Evolutionary conservation across 441 rosid species (phyloP).

Genomic region (Pelargonium exstipulatum): DNA sequence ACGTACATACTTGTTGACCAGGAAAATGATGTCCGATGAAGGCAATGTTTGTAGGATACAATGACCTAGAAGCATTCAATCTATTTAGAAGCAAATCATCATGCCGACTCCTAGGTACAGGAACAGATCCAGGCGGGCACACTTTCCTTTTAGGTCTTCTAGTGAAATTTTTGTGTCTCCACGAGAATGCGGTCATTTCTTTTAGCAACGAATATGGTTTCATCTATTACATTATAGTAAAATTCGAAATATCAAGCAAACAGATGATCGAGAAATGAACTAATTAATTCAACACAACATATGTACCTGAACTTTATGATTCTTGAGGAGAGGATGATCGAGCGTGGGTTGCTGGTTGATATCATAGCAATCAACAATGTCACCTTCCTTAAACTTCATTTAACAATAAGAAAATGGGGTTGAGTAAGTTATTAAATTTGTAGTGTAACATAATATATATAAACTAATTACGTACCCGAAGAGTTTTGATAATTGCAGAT

Average conservation of each 20-base stretch:
- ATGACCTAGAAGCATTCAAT: neutral
- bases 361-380: slow-evolving; percentile 14
- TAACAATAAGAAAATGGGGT: neutral
- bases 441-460: no score
- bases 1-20: no score
- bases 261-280: no score
- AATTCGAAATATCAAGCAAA: no score
- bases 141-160: neutral
- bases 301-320: slow-evolving; percentile 5
- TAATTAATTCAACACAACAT: neutral
- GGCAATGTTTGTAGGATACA: neutral
- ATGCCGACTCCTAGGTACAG: neutral
- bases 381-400: slow-evolving; percentile 5
- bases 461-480: no score
- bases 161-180: neutral
- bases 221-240: neutral
- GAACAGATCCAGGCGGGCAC: slow-evolving; percentile 9
- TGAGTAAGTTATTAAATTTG: no score
- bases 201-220: neutral
- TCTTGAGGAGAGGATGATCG: slow-evolving; percentile 14
- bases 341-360: slow-evolving; percentile 5
- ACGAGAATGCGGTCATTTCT: neutral
- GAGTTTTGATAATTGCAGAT: no score
- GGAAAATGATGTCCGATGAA: neutral
- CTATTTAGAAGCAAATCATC: no score